These are phyloP conservation scores for Citrus maxima DNA, from an alignment of 345 rosid genomes.

Conservation along the genomic window DNA sequence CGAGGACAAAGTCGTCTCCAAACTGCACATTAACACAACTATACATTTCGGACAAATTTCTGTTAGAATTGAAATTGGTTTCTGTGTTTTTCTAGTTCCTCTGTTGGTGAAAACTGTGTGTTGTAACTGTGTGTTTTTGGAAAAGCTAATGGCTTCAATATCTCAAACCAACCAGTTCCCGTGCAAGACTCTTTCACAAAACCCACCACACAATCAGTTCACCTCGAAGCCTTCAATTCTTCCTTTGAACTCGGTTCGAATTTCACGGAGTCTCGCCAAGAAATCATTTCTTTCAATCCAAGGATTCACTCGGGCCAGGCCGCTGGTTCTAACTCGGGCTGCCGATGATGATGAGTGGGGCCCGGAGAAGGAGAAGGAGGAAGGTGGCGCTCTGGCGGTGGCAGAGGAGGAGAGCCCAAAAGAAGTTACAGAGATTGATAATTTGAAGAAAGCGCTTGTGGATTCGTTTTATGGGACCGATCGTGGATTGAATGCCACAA, in stretches of 20 bases:
- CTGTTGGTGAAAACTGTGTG: not conserved
- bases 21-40: not conserved
- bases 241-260: slow-evolving; percentile 7
- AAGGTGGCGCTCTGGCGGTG: slow-evolving; percentile 29
- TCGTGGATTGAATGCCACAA: slow-evolving; percentile 65
- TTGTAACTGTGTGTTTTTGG: not conserved
- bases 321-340: slow-evolving; percentile 28
- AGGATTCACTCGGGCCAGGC: slow-evolving; percentile 21
- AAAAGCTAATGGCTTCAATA: slow-evolving; percentile 47
- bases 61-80: not conserved
- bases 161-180: slow-evolving; percentile 46
- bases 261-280: not conserved
- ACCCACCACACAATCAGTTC: slow-evolving; percentile 4
- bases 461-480: slow-evolving; percentile 78
- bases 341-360: slow-evolving; percentile 37
- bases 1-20: not conserved
- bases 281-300: not conserved
- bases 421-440: slow-evolving; percentile 45
- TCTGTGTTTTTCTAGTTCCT: not conserved
- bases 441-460: slow-evolving; percentile 57
- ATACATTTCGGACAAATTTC: not conserved
- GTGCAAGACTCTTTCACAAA: slow-evolving; percentile 28
- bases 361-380: slow-evolving; percentile 21
- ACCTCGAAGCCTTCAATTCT: slow-evolving; percentile 22
- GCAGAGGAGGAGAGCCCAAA: slow-evolving; percentile 40